Conservation (phyloP, 495 filamentous ascomycete species). For the Halenospora varia region DNA sequence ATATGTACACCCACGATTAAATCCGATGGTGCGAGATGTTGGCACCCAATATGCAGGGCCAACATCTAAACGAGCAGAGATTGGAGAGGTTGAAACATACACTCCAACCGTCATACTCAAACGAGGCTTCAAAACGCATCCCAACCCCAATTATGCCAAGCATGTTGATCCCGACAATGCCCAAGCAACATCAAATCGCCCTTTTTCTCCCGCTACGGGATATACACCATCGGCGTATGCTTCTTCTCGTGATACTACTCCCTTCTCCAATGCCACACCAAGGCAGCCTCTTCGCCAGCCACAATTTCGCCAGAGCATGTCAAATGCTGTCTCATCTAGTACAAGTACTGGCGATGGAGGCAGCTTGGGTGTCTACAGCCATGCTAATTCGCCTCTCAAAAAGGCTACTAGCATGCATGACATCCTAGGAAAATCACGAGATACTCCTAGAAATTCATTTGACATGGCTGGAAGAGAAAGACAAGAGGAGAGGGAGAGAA, state of each 20-base stretch:
- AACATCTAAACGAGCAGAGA: slow-evolving; percentile 31
- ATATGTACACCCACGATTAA: slow-evolving; percentile 85
- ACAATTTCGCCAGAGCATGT: slow-evolving; percentile 41
- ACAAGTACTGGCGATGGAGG: slow-evolving; percentile 56
- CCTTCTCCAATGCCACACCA: slow-evolving; percentile 24
- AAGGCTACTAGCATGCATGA: slow-evolving; percentile 51
- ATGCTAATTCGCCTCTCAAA: slow-evolving; percentile 76
- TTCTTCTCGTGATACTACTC: slow-evolving; percentile 21
- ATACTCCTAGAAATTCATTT: slow-evolving; percentile 45
- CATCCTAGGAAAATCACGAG: slow-evolving; percentile 26
- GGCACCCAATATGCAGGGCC: slow-evolving; percentile 58
- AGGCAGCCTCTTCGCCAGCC: slow-evolving; percentile 47
- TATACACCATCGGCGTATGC: slow-evolving; percentile 16
- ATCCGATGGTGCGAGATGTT: slow-evolving; percentile 77
- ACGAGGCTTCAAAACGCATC: slow-evolving; percentile 76
- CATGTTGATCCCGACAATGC: slow-evolving; percentile 69
- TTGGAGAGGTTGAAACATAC: slow-evolving; percentile 41
- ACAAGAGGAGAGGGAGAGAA: slow-evolving; percentile 21
- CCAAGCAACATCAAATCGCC: slow-evolving; percentile 5
- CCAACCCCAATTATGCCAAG: slow-evolving; percentile 82
- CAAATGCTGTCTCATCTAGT: slow-evolving; percentile 23
- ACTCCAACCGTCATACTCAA: slow-evolving; percentile 75
- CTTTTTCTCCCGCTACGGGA: slow-evolving; percentile 6
- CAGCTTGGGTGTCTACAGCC: slow-evolving; percentile 72
- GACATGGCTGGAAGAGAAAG: slow-evolving; percentile 49